Percentiles rank a stretch among this genome's conserved stretches.
These are phyloP conservation scores for Pichia thaimueangensis DNA, from an alignment of 805 yeast genomes.

Conservation along the genomic window DNA sequence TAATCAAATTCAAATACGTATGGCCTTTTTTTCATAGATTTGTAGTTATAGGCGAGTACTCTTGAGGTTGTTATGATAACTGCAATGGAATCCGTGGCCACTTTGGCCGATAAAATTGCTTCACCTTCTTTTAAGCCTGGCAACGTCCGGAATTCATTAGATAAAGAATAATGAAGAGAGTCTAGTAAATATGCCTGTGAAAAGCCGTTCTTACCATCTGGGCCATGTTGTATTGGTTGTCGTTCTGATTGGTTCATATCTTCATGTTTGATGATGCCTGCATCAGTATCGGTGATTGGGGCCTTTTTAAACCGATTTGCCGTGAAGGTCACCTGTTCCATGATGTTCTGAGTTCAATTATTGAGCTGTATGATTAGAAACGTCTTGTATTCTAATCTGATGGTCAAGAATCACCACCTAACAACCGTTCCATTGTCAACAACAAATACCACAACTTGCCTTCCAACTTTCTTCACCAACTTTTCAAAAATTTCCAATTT, in stretches of 20 bases:
- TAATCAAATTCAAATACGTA: conserved; percentile 48
- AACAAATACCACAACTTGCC: too few relatives aligned
- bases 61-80: conserved; percentile 38
- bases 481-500: too few relatives aligned
- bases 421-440: too few relatives aligned
- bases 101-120: conserved; percentile 14
- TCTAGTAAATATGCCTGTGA: background rate
- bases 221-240: background rate
- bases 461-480: too few relatives aligned
- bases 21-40: conserved; percentile 55
- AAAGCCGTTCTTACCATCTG: background rate
- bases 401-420: background rate
- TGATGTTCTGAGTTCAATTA: background rate
- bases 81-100: conserved; percentile 25
- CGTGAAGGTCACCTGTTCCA: conserved; percentile 4
- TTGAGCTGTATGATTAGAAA: too few relatives aligned
- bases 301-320: conserved; percentile 8
- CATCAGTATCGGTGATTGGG: background rate
- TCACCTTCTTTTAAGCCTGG: conserved; percentile 38
- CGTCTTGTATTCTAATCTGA: too few relatives aligned
- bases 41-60: conserved; percentile 63
- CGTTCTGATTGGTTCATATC: background rate
- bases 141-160: conserved; percentile 27
- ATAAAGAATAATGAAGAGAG: background rate
- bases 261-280: background rate